Conservation (phyloP, 257 asterid species). For the Solanum sejunctum region DNA sequence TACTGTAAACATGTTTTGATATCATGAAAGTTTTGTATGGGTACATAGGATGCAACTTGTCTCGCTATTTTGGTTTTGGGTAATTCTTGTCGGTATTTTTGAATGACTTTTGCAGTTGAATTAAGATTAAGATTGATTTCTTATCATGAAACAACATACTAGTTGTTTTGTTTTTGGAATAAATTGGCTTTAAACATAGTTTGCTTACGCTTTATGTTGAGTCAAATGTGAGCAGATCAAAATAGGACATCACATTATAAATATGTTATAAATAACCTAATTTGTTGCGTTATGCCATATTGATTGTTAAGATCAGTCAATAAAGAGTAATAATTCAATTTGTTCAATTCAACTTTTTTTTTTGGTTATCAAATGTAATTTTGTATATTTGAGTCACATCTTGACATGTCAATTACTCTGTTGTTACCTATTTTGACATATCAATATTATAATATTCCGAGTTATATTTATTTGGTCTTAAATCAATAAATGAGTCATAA, state of each 20-base stretch:
- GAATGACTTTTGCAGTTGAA: neutral
- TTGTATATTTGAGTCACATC: neutral
- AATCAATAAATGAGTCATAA: neutral
- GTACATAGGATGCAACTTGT: neutral
- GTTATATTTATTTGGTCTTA: neutral
- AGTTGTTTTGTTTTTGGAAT: neutral
- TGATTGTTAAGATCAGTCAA: neutral
- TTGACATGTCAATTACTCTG: neutral
- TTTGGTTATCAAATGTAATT: neutral
- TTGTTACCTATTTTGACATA: neutral
- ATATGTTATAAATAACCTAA: neutral
- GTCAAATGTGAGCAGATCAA: neutral
- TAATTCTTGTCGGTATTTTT: neutral
- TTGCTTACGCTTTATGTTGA: neutral
- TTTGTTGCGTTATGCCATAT: neutral
- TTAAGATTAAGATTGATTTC: neutral
- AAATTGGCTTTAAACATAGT: neutral
- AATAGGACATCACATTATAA: neutral
- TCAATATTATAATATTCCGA: neutral
- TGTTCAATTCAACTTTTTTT: neutral
- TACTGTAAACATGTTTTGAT: neutral
- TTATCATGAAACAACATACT: neutral
- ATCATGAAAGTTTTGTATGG: neutral
- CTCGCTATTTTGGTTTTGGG: neutral
- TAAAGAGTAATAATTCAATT: neutral